Evolutionary conservation across 257 asterid species (phyloP).

Genomic region (Ilex asprella): DNA sequence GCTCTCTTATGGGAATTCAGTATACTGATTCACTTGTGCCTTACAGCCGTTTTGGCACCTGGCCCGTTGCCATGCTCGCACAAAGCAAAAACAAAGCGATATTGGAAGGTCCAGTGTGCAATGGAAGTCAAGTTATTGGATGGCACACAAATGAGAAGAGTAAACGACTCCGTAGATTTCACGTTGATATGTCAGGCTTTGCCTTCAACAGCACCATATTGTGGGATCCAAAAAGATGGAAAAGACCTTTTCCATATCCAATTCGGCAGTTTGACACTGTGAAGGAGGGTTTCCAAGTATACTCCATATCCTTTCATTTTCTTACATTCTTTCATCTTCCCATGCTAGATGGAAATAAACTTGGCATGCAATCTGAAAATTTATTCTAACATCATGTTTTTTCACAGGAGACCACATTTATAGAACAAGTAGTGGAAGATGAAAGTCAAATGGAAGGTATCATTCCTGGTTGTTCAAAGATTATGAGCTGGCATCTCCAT

Average conservation of each 20-base stretch:
- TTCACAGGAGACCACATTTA: slow-evolving; percentile 85
- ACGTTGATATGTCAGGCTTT: slow-evolving; percentile 97
- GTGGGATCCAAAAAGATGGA: slow-evolving; percentile 91
- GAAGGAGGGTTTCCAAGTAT: slow-evolving; percentile 90
- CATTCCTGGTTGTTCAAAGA: slow-evolving; percentile 48
- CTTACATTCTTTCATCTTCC: background rate
- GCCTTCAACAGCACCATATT: slow-evolving; percentile 91
- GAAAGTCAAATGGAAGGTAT: slow-evolving; percentile 95
- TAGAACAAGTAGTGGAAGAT: slow-evolving; percentile 88
- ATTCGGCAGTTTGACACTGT: slow-evolving; percentile 75
- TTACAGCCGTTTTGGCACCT: slow-evolving; percentile 86
- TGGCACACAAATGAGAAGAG: slow-evolving; percentile 98
- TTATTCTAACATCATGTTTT: background rate
- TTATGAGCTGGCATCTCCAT: slow-evolving; percentile 86
- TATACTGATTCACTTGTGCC: slow-evolving; percentile 9
- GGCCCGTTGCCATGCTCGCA: slow-evolving; percentile 95
- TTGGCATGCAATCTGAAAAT: background rate
- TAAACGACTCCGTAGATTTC: slow-evolving; percentile 81
- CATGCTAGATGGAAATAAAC: background rate
- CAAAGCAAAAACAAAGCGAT: slow-evolving; percentile 76
- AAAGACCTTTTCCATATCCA: slow-evolving; percentile 63
- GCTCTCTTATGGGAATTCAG: too few relatives aligned
- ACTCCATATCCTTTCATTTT: slow-evolving; percentile 13
- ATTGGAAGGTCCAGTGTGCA: slow-evolving; percentile 90
- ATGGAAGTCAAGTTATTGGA: slow-evolving; percentile 85